Conservation (phyloP, 768 basidiomycete genomes). For the Tulasnella sp. region DNA sequence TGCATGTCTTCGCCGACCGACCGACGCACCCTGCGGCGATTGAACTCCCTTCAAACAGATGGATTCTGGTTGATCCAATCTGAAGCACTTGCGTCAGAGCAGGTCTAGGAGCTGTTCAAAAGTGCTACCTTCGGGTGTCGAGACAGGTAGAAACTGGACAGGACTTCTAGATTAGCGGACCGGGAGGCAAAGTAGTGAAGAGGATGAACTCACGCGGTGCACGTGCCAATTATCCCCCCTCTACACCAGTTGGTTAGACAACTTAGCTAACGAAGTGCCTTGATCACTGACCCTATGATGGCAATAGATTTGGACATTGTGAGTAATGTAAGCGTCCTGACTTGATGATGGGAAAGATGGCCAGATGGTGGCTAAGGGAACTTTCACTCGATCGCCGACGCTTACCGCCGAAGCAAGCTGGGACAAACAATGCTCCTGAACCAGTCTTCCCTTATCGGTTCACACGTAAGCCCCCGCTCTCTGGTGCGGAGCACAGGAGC, state of each 20-base stretch:
- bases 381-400: background rate
- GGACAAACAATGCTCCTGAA: background rate
- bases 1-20: background rate
- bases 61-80: slow-evolving; percentile 10
- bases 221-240: slow-evolving; percentile 17
- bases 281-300: slow-evolving; percentile 12
- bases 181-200: background rate
- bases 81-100: too few species aligned
- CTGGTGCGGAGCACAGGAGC: too few species aligned
- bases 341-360: background rate
- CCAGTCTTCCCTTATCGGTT: too few species aligned
- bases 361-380: background rate
- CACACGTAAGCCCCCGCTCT: too few species aligned
- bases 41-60: slow-evolving; percentile 18
- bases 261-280: background rate
- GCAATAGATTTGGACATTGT: slow-evolving; percentile 13
- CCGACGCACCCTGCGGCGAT: slow-evolving; percentile 18
- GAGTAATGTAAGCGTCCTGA: background rate
- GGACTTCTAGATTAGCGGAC: background rate
- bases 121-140: slow-evolving; percentile 15
- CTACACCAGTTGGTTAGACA: background rate
- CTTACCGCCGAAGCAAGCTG: background rate
- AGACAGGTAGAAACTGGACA: slow-evolving; percentile 24
- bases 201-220: slow-evolving; percentile 11
- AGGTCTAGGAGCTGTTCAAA: background rate